Evolutionary conservation across 768 basidiomycete species (phyloP).

Genomic region (Coprinopsis strossmayeri): DNA sequence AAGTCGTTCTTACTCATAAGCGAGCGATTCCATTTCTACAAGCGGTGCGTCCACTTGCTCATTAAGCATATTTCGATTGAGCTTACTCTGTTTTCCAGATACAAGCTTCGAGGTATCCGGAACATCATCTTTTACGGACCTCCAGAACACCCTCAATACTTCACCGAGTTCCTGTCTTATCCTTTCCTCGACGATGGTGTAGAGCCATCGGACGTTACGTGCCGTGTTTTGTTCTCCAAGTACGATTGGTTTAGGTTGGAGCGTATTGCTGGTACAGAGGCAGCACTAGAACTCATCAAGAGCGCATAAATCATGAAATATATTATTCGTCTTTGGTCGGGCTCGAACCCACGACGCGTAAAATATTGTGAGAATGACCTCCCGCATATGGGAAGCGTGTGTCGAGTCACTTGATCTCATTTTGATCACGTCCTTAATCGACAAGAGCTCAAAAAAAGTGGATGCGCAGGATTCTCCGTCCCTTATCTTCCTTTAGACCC

Average conservation of each 20-base stretch:
- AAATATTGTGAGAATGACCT: not conserved
- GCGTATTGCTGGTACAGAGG: slow-evolving; percentile 65
- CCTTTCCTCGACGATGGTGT: slow-evolving; percentile 89
- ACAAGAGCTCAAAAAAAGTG: slow-evolving; percentile 18
- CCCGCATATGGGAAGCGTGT: not conserved
- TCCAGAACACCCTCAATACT: slow-evolving; percentile 88
- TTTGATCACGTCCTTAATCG: slow-evolving; percentile 8
- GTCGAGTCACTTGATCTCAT: slow-evolving; percentile 10
- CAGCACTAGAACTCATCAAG: slow-evolving; percentile 36
- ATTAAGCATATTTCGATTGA: not conserved
- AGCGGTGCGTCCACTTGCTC: slow-evolving; percentile 42
- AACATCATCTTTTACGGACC: slow-evolving; percentile 92
- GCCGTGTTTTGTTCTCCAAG: slow-evolving; percentile 75
- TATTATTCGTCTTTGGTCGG: too few species aligned
- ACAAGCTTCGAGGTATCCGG: slow-evolving; percentile 88
- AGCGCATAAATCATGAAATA: too few species aligned
- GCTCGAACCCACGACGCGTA: too few species aligned
- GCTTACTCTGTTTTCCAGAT: slow-evolving; percentile 36
- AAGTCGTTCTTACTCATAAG: slow-evolving; percentile 85
- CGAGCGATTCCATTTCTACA: slow-evolving; percentile 98
- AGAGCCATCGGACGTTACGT: slow-evolving; percentile 81
- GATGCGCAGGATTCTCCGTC: slow-evolving; percentile 26
- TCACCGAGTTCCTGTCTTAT: slow-evolving; percentile 82
- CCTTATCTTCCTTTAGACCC: slow-evolving; percentile 17
- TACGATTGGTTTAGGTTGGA: slow-evolving; percentile 88